A percentile compares a stretch with the other conserved stretches of the same genome.
Evolutionary conservation across 2,329 filamentous ascomycete species (phyloP).

Genomic region (Colletotrichum sp.): DNA sequence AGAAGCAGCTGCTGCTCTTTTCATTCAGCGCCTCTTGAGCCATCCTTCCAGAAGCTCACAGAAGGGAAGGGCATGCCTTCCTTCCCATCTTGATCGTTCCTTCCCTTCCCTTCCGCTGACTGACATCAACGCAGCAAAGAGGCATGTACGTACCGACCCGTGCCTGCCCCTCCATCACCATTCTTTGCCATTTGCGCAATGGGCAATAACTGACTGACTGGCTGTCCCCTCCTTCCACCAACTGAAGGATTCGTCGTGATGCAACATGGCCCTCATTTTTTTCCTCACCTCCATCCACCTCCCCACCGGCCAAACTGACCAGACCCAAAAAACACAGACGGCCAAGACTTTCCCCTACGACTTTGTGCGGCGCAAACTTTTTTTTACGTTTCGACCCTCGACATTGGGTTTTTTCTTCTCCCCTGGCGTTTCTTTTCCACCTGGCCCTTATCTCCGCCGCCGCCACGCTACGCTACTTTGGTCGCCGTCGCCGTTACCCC

Average conservation of each 20-base stretch:
- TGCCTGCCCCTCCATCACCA: background rate
- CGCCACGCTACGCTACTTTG: background rate
- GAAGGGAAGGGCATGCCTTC: background rate
- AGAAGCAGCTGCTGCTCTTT: background rate
- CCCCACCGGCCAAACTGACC: background rate
- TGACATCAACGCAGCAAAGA: background rate
- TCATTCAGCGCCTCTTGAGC: background rate
- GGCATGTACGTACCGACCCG: background rate
- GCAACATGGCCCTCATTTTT: background rate
- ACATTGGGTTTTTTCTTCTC: background rate
- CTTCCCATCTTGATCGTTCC: too few species aligned
- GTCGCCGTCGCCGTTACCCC: background rate
- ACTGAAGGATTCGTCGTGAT: conserved; percentile 10
- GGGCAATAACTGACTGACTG: background rate
- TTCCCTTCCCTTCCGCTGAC: background rate
- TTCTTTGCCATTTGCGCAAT: background rate
- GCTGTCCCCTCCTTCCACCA: background rate
- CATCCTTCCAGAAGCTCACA: background rate
- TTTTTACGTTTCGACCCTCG: background rate
- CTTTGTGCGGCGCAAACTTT: background rate
- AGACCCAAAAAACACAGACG: conserved; percentile 6
- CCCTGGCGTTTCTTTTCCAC: background rate
- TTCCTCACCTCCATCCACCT: background rate
- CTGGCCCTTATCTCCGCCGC: background rate
- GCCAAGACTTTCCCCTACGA: conserved; percentile 10